phyloP scores from a whole-genome alignment of 2,329 filamentous ascomycete genomes.

The Penicillium sp. region DNA sequence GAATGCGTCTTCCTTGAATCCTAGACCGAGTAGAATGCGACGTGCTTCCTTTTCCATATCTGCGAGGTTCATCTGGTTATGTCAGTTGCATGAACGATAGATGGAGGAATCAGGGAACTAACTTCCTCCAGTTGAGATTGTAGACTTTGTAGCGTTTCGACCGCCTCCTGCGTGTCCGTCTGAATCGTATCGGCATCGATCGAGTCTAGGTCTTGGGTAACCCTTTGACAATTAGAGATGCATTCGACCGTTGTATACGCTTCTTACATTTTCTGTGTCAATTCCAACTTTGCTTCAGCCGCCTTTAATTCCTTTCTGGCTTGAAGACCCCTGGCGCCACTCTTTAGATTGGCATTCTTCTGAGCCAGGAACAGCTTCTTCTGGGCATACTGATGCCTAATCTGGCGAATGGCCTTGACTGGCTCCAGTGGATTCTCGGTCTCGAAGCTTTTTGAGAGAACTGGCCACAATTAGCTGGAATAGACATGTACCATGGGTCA shows the following conservation, averaged over 20 bases:
- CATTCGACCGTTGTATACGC: not conserved
- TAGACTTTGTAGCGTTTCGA: constrained; percentile 63
- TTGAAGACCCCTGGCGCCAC: constrained; percentile 67
- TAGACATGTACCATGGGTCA: not conserved
- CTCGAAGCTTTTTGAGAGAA: constrained; percentile 58
- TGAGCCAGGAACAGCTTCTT: constrained; percentile 63
- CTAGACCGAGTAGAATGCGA: constrained; percentile 62
- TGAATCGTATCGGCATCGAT: constrained; percentile 56
- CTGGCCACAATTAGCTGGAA: constrained; percentile 26
- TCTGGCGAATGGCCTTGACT: constrained; percentile 55
- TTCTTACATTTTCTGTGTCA: constrained; percentile 51
- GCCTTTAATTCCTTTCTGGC: constrained; percentile 69
- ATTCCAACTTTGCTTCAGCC: constrained; percentile 61
- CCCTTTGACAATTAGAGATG: constrained; percentile 14
- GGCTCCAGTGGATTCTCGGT: constrained; percentile 53
- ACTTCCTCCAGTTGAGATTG: constrained; percentile 63
- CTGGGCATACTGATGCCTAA: constrained; percentile 59
- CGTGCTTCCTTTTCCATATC: constrained; percentile 63
- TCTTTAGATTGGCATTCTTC: constrained; percentile 68
- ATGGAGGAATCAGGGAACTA: constrained; percentile 1
- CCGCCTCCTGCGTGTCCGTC: constrained; percentile 62
- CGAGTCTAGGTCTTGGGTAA: constrained; percentile 51
- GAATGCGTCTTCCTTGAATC: constrained; percentile 62
- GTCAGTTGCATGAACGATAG: not conserved
- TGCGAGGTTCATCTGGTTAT: constrained; percentile 48